These are phyloP conservation scores for Phoma herbarum DNA, from an alignment of 2,329 filamentous ascomycete genomes.

Conservation along the genomic window DNA sequence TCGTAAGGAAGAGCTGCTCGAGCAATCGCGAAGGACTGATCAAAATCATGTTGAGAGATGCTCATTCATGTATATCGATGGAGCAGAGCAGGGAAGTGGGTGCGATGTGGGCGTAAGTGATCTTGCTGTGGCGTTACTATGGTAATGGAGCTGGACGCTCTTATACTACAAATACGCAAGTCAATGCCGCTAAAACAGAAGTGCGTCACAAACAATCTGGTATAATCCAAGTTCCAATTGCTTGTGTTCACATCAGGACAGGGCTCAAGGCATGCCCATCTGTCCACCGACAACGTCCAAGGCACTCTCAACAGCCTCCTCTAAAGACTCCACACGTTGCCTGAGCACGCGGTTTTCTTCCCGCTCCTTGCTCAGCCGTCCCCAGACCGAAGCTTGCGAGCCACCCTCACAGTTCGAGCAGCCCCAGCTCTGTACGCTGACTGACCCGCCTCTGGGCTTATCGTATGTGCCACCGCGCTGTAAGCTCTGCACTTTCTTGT, in stretches of 20 bases:
- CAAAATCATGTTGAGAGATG: background rate
- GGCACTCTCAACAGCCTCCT: constrained; percentile 64
- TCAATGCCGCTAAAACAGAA: constrained; percentile 10
- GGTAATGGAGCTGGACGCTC: constrained; percentile 3
- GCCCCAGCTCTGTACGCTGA: constrained; percentile 41
- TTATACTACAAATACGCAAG: constrained; percentile 9
- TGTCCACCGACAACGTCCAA: constrained; percentile 60
- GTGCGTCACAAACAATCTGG: constrained; percentile 9
- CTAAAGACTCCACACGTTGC: constrained; percentile 61
- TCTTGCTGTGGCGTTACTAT: constrained; percentile 8
- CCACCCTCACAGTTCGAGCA: constrained; percentile 50
- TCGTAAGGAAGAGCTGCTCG: background rate
- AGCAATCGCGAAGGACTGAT: background rate
- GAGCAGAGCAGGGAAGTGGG: background rate
- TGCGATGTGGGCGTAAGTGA: background rate
- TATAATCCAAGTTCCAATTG: constrained; percentile 11
- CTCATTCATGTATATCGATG: background rate
- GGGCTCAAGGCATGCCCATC: constrained; percentile 26
- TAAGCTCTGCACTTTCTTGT: constrained; percentile 43
- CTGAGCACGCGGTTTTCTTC: constrained; percentile 66
- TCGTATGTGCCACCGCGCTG: constrained; percentile 46
- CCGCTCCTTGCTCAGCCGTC: constrained; percentile 59
- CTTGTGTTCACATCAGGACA: background rate
- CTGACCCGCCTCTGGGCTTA: constrained; percentile 54
- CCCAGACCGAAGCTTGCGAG: constrained; percentile 60